Evolutionary conservation across 257 asterid species (phyloP).

Genomic region (Petunia axillaris): DNA sequence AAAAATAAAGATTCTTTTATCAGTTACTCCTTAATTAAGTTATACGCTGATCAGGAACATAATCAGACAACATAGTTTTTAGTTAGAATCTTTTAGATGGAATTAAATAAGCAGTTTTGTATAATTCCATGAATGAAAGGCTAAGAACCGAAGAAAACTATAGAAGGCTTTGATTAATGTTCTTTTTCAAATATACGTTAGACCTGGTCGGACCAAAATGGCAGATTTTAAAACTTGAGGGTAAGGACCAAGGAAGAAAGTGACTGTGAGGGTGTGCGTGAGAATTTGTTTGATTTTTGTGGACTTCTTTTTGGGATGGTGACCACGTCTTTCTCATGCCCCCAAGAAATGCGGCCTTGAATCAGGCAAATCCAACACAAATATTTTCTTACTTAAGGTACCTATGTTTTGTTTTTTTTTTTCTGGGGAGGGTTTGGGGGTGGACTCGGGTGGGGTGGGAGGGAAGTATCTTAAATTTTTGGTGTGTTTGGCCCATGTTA

Average conservation of each 20-base stretch:
- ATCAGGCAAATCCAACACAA: background rate
- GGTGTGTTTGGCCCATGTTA: too few species aligned
- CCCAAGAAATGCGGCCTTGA: background rate
- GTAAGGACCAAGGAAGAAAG: background rate
- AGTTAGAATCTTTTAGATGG: background rate
- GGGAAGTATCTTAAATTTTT: too few species aligned
- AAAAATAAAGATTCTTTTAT: background rate
- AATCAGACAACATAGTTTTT: background rate
- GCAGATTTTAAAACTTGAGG: background rate
- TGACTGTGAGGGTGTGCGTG: too few species aligned
- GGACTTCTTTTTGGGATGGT: background rate
- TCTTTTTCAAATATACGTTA: background rate
- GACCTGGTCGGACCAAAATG: background rate
- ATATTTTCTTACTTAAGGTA: background rate
- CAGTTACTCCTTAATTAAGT: background rate
- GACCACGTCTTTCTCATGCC: slow-evolving; percentile 21
- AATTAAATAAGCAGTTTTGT: background rate
- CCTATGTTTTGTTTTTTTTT: too few species aligned
- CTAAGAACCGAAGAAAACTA: background rate
- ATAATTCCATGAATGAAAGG: background rate
- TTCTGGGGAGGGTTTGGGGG: too few species aligned
- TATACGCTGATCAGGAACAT: too few species aligned
- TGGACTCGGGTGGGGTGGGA: too few species aligned
- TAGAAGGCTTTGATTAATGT: background rate
- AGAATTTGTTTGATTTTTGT: background rate